Base-by-base conservation (phyloP, 805 yeast species). In the Yamadazyma nakazawae region DNA sequence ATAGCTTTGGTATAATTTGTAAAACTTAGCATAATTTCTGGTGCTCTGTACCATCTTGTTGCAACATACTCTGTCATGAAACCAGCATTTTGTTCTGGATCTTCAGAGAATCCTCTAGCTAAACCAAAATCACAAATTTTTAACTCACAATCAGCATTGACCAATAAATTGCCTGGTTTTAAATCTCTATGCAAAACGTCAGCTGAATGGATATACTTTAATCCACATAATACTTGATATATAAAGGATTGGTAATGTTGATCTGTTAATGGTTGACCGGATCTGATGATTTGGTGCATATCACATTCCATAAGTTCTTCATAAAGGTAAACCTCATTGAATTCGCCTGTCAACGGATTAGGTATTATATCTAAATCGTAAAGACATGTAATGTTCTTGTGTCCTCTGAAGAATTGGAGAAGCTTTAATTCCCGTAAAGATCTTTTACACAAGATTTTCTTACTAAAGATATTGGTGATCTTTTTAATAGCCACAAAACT, bases 281-380 rank as follows among this genome's bases (percentile, higher is more conserved):
- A 87, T 55, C 96, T 79, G 52, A 94, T 92, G 59, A 94, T 94
- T 66, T 92, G 98, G 67, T 92, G 97, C 89, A 94, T 85, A 66
- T 94, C 99, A 67, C 98, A 92, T 65, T 92, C 98, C 98, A 94
- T 94, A 57, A 92, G 74, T 67, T 92, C 99, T 66, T 94, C 99
- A 60, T 94, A 94, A 7, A 94, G 74, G 56, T 94, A 94, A 11
- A 94, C 77, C 59, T 95, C 99, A 66, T 91, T 90, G 72, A 92
- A 92, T 44, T 80, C 79, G 3, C 83, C 83, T 14, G 75, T 68
- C 48, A 62, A 45, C 2, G 77, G 69, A 54, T 82, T 78, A 19
- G 91, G 88, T 34, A 91, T 89, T 43, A 94, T 87, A 68, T 94
- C 99, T 66, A 92, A 76, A 65, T 94, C 99, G 62, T 94, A 94